phyloP scores from a whole-genome alignment of 1,284 basidiomycete genomes.

The Pyrrhoderma lamaoense region DNA sequence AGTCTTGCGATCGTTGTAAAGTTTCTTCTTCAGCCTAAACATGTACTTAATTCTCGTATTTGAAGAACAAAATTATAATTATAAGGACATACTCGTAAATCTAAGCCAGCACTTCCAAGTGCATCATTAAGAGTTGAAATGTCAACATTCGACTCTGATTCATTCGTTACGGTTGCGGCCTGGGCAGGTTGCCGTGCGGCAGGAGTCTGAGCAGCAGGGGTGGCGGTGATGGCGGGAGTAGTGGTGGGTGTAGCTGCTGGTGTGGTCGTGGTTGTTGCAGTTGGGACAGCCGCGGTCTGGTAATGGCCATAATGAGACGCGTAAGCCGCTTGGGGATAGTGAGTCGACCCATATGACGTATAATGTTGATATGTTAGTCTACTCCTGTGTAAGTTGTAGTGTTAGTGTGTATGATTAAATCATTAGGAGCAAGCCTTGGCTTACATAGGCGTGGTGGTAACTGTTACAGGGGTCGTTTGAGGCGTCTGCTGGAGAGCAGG shows the following conservation, averaged over 20 bases:
- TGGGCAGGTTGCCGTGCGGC: slow-evolving; percentile 18
- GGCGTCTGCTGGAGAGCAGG: slow-evolving; percentile 60
- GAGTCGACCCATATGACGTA: slow-evolving; percentile 25
- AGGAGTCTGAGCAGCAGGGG: no score
- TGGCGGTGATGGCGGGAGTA: slow-evolving; percentile 20
- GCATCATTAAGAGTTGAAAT: slow-evolving; percentile 75
- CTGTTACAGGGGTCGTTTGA: slow-evolving; percentile 1
- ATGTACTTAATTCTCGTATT: slow-evolving; percentile 3
- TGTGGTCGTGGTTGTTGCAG: slow-evolving; percentile 27
- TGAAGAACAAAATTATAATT: background rate
- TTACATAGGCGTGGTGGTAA: background rate
- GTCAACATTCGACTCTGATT: slow-evolving; percentile 45
- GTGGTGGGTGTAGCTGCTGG: slow-evolving; percentile 22
- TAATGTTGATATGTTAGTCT: slow-evolving; percentile 41
- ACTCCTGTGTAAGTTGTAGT: slow-evolving; percentile 3
- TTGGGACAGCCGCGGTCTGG: slow-evolving; percentile 27
- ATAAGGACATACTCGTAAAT: slow-evolving; percentile 50
- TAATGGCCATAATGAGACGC: slow-evolving; percentile 46
- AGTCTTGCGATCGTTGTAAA: slow-evolving; percentile 57
- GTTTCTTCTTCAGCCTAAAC: slow-evolving; percentile 73
- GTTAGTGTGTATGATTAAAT: background rate
- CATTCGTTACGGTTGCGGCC: slow-evolving; percentile 3
- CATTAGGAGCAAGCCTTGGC: background rate
- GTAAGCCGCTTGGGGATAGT: slow-evolving; percentile 43
- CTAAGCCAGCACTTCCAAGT: slow-evolving; percentile 74